phyloP scores from a whole-genome alignment of 2,329 filamentous ascomycete species.

The Xylariaceae sp. region DNA sequence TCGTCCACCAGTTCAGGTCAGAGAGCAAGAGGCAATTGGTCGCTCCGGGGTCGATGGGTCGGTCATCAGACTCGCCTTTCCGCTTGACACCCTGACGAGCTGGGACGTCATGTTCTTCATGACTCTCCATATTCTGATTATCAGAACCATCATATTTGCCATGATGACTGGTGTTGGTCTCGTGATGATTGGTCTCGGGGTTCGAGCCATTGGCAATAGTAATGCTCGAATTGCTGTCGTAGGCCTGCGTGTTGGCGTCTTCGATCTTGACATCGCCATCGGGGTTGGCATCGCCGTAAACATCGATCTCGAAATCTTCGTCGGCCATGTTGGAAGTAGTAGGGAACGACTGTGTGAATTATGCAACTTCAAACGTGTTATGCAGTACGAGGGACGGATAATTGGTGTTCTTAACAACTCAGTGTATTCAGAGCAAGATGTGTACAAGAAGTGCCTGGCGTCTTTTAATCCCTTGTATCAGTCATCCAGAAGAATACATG shows the following conservation, averaged over 20 bases:
- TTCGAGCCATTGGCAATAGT: conserved; percentile 37
- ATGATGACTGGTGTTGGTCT: conserved; percentile 34
- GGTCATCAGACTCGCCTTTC: conserved; percentile 54
- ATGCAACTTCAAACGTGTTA: conserved; percentile 31
- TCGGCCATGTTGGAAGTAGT: conserved; percentile 52
- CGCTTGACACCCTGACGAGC: conserved; percentile 54
- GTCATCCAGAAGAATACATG: conserved; percentile 31
- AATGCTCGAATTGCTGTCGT: conserved; percentile 36
- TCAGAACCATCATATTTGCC: conserved; percentile 38
- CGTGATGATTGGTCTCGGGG: conserved; percentile 20
- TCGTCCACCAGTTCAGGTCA: conserved; percentile 94
- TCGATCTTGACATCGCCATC: conserved; percentile 37
- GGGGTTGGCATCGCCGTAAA: conserved; percentile 57
- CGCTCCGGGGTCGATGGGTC: conserved; percentile 54
- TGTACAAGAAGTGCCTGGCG: conserved; percentile 37
- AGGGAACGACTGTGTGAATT: conserved; percentile 27
- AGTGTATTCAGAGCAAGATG: conserved; percentile 38
- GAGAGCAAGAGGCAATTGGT: conserved; percentile 75
- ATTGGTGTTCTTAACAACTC: conserved; percentile 31
- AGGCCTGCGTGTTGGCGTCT: conserved; percentile 37
- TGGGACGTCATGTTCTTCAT: conserved; percentile 32
- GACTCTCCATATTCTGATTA: conserved; percentile 29
- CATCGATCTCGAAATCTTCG: conserved; percentile 68
- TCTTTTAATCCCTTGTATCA: conserved; percentile 34
- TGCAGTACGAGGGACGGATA: conserved; percentile 22